Base-by-base conservation (phyloP, 371 early-diverging fungal species). In the Cokeromyces recurvatus region DNA sequence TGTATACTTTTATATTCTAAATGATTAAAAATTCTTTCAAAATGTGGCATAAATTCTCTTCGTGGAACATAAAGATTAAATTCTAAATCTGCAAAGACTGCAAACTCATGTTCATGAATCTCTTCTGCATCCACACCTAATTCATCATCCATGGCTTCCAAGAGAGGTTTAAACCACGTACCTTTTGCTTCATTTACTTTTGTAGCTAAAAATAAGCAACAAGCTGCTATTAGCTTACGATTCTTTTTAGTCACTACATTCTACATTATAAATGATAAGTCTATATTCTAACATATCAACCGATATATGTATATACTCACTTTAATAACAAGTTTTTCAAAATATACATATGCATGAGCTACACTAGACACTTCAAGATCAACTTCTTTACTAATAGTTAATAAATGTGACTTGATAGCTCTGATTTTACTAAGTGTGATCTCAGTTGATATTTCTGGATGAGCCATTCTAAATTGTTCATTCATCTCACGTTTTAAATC, bases 311-410 rank as follows among this genome's bases (percentile, higher is more conserved):
- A n/a, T n/a, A n/a, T n/a, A n/a, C n/a, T 63, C 54, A 71, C 77
- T 61, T 84, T 85, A 24, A 90, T 56, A 14, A 92, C 74, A 3
- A 97, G 81, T 58, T 95, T 96, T 62, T 97, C 97, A 68, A 95
- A 89, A 60, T 89, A 96, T 2, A 87, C 95, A 74, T 84, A 91
- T 1, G 92, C 84, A 43, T 81, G 77, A 0, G 97, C 96, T 7
- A 94, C 85, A 43, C 87, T 92, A 2, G 94, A 92, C 14, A 94
- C 66, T 66, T 97, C 97, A 37, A 95, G 62, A 62, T 93, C 86
- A 48, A 63, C 52, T 14, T 39, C 43, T 43, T 53, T 56, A 6
- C 59, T 68, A 29, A 69, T 64, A 15, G 66, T 74, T 11, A 91
- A 46, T 40, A 94, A 51, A 43, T 79, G 74, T 0, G 59, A 40